Percentiles rank a stretch among this genome's conserved stretches.
Conservation (phyloP, 2,329 filamentous ascomycete species). For the Colletotrichum ledebouriae region DNA sequence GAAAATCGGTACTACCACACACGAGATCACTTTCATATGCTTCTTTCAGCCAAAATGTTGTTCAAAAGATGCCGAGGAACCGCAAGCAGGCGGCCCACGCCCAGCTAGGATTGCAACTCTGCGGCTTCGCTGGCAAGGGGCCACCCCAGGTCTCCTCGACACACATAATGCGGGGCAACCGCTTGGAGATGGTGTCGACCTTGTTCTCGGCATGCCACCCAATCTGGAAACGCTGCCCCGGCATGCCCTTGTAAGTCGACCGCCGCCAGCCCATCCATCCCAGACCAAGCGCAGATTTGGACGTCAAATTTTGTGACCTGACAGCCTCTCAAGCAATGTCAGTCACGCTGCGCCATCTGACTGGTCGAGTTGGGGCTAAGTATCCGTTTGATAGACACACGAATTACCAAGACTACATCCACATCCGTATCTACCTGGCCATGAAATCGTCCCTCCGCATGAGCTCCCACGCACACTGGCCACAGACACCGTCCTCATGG, state of each 20-base stretch:
- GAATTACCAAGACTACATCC: conserved; percentile 7
- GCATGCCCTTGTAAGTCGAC: conserved; percentile 37
- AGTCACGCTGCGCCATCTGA: conserved; percentile 31
- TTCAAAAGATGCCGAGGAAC: conserved; percentile 42
- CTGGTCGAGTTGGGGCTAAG: conserved; percentile 27
- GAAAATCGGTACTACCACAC: conserved; percentile 17
- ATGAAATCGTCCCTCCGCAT: neutral
- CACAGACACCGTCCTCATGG: conserved; percentile 15
- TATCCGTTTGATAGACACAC: conserved; percentile 25
- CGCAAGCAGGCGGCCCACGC: conserved; percentile 14
- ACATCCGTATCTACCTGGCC: neutral
- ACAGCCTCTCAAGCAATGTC: conserved; percentile 28
- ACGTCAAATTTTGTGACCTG: conserved; percentile 27
- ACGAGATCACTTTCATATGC: conserved; percentile 42
- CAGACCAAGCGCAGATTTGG: conserved; percentile 13
- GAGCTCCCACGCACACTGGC: neutral
- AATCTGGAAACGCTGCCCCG: conserved; percentile 42
- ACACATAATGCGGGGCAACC: conserved; percentile 41
- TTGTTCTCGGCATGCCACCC: conserved; percentile 40
- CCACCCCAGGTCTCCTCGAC: conserved; percentile 34
- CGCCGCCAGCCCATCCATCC: conserved; percentile 20
- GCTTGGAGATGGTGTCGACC: conserved; percentile 43
- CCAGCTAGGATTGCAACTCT: conserved; percentile 36
- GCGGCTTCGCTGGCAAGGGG: conserved; percentile 31
- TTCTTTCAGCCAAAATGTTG: neutral